A percentile compares a stretch with the other conserved stretches of the same genome.
phyloP scores from a whole-genome alignment of 2,329 filamentous ascomycete species.

The Fusarium zealandicum region DNA sequence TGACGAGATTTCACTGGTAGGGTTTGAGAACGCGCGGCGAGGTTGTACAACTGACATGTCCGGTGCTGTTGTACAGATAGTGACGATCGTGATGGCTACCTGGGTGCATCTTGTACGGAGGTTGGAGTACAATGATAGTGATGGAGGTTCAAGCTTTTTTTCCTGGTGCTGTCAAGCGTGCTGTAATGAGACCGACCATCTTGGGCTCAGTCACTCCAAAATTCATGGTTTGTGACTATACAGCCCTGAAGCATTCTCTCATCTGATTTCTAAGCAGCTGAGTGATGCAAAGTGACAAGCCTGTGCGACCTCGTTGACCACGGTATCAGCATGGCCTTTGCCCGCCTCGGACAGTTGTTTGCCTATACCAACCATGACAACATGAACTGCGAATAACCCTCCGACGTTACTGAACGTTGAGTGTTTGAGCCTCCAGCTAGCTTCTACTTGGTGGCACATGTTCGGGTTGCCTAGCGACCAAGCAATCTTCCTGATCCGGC shows the following conservation, averaged over 20 bases:
- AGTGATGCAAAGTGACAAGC: too few relatives aligned
- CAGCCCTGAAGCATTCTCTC: too few relatives aligned
- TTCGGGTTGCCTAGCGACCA: constrained; percentile 20
- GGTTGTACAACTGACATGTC: constrained; percentile 1
- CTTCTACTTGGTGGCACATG: constrained; percentile 13
- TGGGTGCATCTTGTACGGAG: too few relatives aligned
- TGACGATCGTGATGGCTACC: too few relatives aligned
- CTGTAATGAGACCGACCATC: too few relatives aligned
- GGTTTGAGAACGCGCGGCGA: constrained; percentile 19
- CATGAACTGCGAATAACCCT: background rate
- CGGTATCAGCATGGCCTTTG: too few relatives aligned
- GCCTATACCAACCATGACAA: background rate
- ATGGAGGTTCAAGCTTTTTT: too few relatives aligned
- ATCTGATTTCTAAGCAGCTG: too few relatives aligned
- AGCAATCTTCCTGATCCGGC: constrained; percentile 6
- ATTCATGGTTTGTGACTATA: too few relatives aligned
- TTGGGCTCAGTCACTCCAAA: too few relatives aligned
- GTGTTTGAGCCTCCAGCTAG: background rate
- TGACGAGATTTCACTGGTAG: constrained; percentile 10
- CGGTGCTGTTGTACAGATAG: background rate
- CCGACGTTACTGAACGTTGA: background rate
- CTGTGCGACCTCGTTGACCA: background rate
- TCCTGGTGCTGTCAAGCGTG: too few relatives aligned
- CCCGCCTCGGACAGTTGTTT: background rate
- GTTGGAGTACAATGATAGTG: too few relatives aligned